phyloP scores from a whole-genome alignment of 805 yeast genomes.

The Candida tibetensis region DNA sequence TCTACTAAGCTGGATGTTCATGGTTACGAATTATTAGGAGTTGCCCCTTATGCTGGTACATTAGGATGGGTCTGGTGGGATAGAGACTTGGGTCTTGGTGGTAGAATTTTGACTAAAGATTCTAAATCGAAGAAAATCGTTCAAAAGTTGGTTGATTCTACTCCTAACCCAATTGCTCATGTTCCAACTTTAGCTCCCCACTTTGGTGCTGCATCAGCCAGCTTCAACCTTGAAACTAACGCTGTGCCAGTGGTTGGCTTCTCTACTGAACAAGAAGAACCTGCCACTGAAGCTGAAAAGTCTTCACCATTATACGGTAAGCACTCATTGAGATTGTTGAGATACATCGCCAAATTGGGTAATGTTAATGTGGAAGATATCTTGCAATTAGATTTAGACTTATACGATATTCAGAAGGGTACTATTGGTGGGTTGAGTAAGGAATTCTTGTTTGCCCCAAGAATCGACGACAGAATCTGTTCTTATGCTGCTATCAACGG shows the following conservation, averaged over 20 bases:
- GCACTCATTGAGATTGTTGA: conserved; percentile 64
- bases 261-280: conserved; percentile 32
- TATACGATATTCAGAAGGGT: conserved; percentile 81
- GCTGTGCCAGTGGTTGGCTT: conserved; percentile 78
- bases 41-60: conserved; percentile 81
- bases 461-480: conserved; percentile 83
- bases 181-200: conserved; percentile 87
- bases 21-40: conserved; percentile 76
- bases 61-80: conserved; percentile 70
- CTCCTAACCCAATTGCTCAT: conserved; percentile 71
- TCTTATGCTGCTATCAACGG: conserved; percentile 69
- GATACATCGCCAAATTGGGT: conserved; percentile 65
- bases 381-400: conserved; percentile 69
- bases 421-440: conserved; percentile 70
- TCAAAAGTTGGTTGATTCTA: conserved; percentile 50
- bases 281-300: conserved; percentile 59
- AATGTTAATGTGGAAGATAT: conserved; percentile 59
- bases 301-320: conserved; percentile 63
- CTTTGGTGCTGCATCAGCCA: conserved; percentile 66
- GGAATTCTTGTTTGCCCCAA: conserved; percentile 78
- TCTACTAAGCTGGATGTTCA: conserved; percentile 60
- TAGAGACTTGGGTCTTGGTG: conserved; percentile 83
- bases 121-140: conserved; percentile 30
- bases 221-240: conserved; percentile 72
- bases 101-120: conserved; percentile 57